Evolutionary conservation across 2,329 filamentous ascomycete species (phyloP).

Genomic region (Diaporthe citriasiana): DNA sequence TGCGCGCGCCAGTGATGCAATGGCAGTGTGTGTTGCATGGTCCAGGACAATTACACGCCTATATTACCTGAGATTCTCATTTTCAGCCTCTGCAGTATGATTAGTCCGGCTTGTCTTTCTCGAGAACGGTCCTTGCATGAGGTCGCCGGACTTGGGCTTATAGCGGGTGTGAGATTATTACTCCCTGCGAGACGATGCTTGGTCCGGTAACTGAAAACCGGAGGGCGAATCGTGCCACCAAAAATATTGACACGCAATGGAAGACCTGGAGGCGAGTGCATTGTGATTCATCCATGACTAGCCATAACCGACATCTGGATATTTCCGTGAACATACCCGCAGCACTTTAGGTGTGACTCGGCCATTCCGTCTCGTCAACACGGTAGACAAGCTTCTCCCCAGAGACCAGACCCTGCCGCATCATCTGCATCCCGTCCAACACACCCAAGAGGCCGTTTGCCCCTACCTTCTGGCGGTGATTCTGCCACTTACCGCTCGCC

Average conservation of each 20-base stretch:
- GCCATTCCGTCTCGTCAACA: slow-evolving; percentile 35
- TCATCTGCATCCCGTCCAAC: slow-evolving; percentile 20
- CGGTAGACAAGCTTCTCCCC: slow-evolving; percentile 39
- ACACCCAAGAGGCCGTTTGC: slow-evolving; percentile 13
- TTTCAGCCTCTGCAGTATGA: too few relatives aligned
- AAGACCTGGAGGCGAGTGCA: neutral
- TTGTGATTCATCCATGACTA: neutral
- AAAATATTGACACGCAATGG: neutral
- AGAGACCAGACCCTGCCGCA: slow-evolving; percentile 22
- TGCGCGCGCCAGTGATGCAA: too few relatives aligned
- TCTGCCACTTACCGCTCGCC: slow-evolving; percentile 28
- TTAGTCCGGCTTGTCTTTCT: too few relatives aligned
- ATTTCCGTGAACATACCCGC: too few relatives aligned
- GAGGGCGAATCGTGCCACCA: neutral
- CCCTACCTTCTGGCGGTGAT: slow-evolving; percentile 29
- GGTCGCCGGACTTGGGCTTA: too few relatives aligned
- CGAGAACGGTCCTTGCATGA: too few relatives aligned
- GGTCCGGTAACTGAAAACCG: too few relatives aligned
- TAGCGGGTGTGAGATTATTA: neutral
- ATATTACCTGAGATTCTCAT: too few relatives aligned
- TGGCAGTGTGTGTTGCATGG: too few relatives aligned
- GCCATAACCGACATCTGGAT: neutral
- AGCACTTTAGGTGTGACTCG: neutral
- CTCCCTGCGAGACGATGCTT: too few relatives aligned
- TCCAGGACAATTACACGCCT: too few relatives aligned